These are phyloP conservation scores for Cystobasidium sp. DNA, from an alignment of 1,284 basidiomycete genomes.

Conservation along the genomic window DNA sequence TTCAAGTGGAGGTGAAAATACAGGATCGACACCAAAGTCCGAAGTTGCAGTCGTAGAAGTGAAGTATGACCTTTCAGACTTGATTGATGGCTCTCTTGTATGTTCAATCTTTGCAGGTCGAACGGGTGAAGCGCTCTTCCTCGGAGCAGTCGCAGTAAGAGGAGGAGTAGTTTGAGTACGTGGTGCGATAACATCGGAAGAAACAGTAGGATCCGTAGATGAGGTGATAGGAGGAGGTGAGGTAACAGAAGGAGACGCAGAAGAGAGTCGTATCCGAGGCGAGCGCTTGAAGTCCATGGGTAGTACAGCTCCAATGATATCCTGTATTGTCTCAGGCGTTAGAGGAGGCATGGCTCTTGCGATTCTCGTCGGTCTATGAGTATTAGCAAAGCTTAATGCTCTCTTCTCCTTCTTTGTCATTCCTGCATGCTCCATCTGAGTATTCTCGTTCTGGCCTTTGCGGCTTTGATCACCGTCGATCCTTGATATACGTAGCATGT, in stretches of 20 bases:
- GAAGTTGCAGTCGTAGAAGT: conserved; percentile 17
- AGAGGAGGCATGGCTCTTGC: conserved; percentile 21
- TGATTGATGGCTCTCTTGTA: conserved; percentile 25
- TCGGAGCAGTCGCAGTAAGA: neutral
- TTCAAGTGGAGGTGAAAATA: conserved; percentile 25
- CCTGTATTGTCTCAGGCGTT: conserved; percentile 28
- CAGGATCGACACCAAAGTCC: conserved; percentile 15
- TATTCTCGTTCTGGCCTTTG: neutral
- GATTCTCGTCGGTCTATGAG: conserved; percentile 7
- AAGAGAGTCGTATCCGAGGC: neutral
- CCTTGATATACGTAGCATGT: neutral
- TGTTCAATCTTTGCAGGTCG: neutral
- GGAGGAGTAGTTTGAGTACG: neutral
- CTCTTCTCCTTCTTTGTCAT: conserved; percentile 11
- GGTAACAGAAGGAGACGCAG: neutral
- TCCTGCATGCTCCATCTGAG: neutral
- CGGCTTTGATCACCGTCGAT: neutral
- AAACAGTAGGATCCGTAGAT: neutral
- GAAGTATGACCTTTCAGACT: conserved; percentile 30
- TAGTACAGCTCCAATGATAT: conserved; percentile 22
- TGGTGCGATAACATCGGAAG: neutral
- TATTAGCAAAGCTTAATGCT: conserved; percentile 25
- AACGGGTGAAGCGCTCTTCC: neutral
- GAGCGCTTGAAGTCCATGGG: conserved; percentile 21
- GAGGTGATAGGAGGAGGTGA: neutral